Evolutionary conservation across 2,329 filamentous ascomycete genomes (phyloP), one percentile per base, ranked within the genome.

Genomic region (Neonectria ditissima): DNA sequence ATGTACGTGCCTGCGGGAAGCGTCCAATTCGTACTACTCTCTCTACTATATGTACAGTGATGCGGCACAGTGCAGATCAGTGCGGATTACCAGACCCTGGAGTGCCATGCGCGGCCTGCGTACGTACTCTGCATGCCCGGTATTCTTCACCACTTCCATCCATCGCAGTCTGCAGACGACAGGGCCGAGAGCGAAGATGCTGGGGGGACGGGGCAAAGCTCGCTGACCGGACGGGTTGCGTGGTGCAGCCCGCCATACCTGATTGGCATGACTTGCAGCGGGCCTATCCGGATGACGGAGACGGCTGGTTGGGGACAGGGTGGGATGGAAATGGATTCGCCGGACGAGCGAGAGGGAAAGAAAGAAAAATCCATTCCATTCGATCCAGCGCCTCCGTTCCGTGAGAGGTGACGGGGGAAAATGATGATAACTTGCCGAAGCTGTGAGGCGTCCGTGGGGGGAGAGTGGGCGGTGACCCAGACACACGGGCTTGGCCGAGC

Each of bases 201-300:
- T 64, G 41, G 39, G 55, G 48, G 56, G 48, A 68, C 56, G 50
- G 59, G 45, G 57, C 59, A 55, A 48, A 39, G 48, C 45, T 45
- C 54, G 55, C 47, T 51, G 43, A 60, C 55, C 59, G 59, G 59
- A 62, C 59, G 34, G 51, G n/a, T n/a, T n/a, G n/a, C n/a, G n/a
- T n/a, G 14, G 37, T 53, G 43, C 47, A 64, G 30, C 53, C 48
- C 69, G 66, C 73, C 63, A 71, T 67, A 65, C 73, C 74, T 54
- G 65, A 71, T 75, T 73, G 51, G 70, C 61, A 66, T 66, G 63
- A 60, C 68, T 64, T 73, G 73, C 74, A 74, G 72, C 74, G 72
- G 70, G 65, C 68, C 70, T 68, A 69, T 69, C 73, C 72, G 73
- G 65, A 56, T 56, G 55, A 64, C 47, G 55, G 59, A 65, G 63